phyloP scores from a whole-genome alignment of 2,329 filamentous ascomycete species.

The Purpureocillium takamizusanense region DNA sequence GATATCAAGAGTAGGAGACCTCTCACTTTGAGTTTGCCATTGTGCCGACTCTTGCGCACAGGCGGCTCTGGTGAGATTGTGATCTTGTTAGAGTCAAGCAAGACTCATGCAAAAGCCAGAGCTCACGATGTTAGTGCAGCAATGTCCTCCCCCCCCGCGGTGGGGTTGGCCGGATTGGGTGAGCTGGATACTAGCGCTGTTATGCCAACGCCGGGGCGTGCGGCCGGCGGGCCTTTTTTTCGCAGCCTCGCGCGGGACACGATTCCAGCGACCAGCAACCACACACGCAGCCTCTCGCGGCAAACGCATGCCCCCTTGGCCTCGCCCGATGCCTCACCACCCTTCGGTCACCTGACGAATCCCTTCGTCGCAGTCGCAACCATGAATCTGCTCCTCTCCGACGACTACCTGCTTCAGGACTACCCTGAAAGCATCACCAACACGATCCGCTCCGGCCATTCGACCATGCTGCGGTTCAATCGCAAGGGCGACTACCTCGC shows the following conservation, averaged over 20 bases:
- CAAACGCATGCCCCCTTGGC: background rate
- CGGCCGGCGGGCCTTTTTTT: slow-evolving; percentile 6
- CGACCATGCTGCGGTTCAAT: slow-evolving; percentile 73
- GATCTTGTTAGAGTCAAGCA: background rate
- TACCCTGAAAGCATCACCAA: slow-evolving; percentile 86
- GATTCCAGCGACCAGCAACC: background rate
- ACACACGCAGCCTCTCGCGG: slow-evolving; percentile 6
- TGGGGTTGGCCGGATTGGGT: background rate
- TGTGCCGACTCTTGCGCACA: slow-evolving; percentile 3
- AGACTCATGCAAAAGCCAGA: too few species aligned
- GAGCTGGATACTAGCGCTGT: too few species aligned
- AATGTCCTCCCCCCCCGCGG: slow-evolving; percentile 1
- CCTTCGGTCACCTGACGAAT: slow-evolving; percentile 2
- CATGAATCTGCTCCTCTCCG: slow-evolving; percentile 53
- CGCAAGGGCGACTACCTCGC: slow-evolving; percentile 90
- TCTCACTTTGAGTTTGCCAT: slow-evolving; percentile 50
- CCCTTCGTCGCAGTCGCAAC: slow-evolving; percentile 6
- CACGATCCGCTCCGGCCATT: slow-evolving; percentile 66
- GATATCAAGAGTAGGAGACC: background rate
- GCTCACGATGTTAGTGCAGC: too few species aligned
- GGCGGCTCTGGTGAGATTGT: too few species aligned
- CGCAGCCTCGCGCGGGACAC: slow-evolving; percentile 11
- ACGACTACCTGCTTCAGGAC: slow-evolving; percentile 62
- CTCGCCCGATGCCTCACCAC: too few species aligned
- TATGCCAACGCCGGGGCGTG: background rate